Evolutionary conservation across 2,329 filamentous ascomycete species (phyloP), one percentile per base, ranked within the genome.

Genomic region (Bisporella sp.): DNA sequence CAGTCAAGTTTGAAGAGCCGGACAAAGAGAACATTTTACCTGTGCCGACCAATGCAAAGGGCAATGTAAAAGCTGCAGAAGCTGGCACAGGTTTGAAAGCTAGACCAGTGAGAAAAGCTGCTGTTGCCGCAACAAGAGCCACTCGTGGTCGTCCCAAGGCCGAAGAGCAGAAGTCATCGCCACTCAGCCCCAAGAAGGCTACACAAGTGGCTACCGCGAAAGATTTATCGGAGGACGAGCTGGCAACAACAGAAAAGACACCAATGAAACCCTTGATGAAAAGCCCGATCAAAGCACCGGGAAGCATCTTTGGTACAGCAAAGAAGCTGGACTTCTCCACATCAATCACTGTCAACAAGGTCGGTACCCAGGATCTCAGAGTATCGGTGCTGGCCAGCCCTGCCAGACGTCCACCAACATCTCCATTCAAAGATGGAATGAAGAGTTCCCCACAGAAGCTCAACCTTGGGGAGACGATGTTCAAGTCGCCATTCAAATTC

Each of bases 151-250:
- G 59, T 45, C 57, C 58, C n/a, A 65, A 63, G 52, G 54, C 59
- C n/a, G 60, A 65, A n/a, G 54, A 60, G 21, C 66, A 69, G 52
- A 64, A 69, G 50, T 73, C 73, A 50, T 73, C 72, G 50, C 79
- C 81, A 33, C 69, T 84, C 48, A 83, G 79, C 67, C 80, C 79
- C 68, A 83, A 78, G 71, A 85, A 84, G 72, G 74, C 79, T 57
- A 79, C 78, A 40, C 78, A 82, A 68, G 69, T 83, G 57, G 69
- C 73, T 46, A 55, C 51, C 11, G 53, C 70, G 62, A 60, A 66
- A 52, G 76, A 77, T 31, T 70, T 71, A 31, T 81, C 79, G 11
- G 80, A 84, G 46, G 80, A 84, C 60, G 79, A 84, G 63, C 73
- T 84, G 35, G 75, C 75, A 31, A 72, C 69, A 7, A 71, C 68